A percentile compares a stretch with the other conserved stretches of the same genome.
These are phyloP conservation scores for Stagonosporopsis rhizophila DNA, from an alignment of 2,329 filamentous ascomycete genomes.

Conservation along the genomic window DNA sequence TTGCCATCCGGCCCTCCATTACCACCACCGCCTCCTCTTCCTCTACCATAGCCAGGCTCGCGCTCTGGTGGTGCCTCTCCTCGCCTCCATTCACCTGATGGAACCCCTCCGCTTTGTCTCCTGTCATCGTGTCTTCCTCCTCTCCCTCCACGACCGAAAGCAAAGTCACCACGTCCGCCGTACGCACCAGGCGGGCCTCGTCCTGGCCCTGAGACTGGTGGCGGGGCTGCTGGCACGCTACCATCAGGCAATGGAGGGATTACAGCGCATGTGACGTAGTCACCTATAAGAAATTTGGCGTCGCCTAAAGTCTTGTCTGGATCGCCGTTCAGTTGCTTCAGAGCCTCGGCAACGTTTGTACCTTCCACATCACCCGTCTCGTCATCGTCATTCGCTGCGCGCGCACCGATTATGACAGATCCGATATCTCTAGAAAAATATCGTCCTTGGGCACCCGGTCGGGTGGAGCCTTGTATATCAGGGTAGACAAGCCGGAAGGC, in stretches of 20 bases:
- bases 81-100: slow-evolving; percentile 70
- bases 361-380: slow-evolving; percentile 24
- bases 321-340: slow-evolving; percentile 63
- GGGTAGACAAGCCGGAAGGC: slow-evolving; percentile 86
- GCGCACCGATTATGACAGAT: slow-evolving; percentile 73
- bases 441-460: slow-evolving; percentile 59
- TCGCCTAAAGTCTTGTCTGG: slow-evolving; percentile 77
- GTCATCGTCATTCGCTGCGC: slow-evolving; percentile 33
- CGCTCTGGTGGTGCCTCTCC: slow-evolving; percentile 67
- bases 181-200: slow-evolving; percentile 41
- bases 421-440: slow-evolving; percentile 84
- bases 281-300: slow-evolving; percentile 83
- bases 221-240: slow-evolving; percentile 69
- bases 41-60: slow-evolving; percentile 40
- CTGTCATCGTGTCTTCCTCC: slow-evolving; percentile 47
- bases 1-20: slow-evolving; percentile 34
- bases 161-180: slow-evolving; percentile 43
- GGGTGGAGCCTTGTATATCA: slow-evolving; percentile 64
- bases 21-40: slow-evolving; percentile 45
- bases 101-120: slow-evolving; percentile 53
- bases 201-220: slow-evolving; percentile 50
- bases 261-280: slow-evolving; percentile 85
- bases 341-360: slow-evolving; percentile 35
- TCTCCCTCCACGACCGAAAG: slow-evolving; percentile 49
- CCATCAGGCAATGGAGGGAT: slow-evolving; percentile 78